Evolutionary conservation across 805 yeast genomes (phyloP), one percentile per base, ranked within the genome.

Genomic region (Candida yuanshanica): DNA sequence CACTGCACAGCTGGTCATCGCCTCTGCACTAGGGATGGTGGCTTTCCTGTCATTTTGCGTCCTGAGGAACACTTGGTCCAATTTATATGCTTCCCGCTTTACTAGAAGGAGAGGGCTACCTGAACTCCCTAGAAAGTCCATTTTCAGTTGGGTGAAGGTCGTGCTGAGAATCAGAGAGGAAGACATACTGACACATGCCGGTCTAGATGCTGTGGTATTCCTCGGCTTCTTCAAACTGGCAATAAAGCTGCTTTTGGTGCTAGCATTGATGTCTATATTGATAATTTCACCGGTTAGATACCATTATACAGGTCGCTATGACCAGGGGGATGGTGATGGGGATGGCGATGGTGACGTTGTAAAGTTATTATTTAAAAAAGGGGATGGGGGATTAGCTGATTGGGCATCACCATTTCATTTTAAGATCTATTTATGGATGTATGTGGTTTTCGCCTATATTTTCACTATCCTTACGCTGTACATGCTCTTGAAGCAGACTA

Each of bases 121-220:
- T 49, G 55, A 21, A 33, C 59, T 47, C 55, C 73, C 49, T 24
- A 62, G 58, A 21, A 71, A 83, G 4, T 60, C 83, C n/a, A 18
- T 43, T 21, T 84, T 89, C 53, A 89, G 91, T 2, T 91, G 98
- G 98, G 70, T 90, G n/a, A 69, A 77, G 1, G 74, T 78, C 0
- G 64, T 91, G 9, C 75, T 76, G 55, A 60, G 61, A 13, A 77
- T 91, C n/a, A 69, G 74, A 18, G 98, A 93, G 50, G 73, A 76
- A 10, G 88, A 89, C 45, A 78, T 93, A 1, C 67, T 93, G 39
- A 91, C 88, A 46, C 83, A 82, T 53, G 95, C 96, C 2, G 99
- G 99, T 0, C 64, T 91, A 35, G 99, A 91, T 64, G 97, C 97
- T 0, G 88, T 74, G 63, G 98, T 93, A 38, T 91, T 85, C 54